Conservation (phyloP, 441 rosid genomes). For the Populus hybrid region DNA sequence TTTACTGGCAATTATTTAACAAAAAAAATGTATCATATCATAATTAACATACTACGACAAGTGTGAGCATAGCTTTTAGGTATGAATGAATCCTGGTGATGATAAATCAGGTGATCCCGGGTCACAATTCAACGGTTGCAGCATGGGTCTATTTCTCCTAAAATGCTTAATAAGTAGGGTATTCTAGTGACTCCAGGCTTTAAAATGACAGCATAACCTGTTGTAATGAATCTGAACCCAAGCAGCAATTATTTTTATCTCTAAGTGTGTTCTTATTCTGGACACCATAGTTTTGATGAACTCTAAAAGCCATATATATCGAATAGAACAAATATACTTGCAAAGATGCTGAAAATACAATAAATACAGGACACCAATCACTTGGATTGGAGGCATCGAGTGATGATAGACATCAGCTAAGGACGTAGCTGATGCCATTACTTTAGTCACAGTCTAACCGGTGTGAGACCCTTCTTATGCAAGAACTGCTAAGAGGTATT, state of each 20-base stretch:
- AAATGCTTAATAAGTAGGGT: background rate
- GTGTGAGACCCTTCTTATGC: background rate
- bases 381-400: background rate
- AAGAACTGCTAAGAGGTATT: background rate
- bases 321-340: background rate
- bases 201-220: too few species aligned
- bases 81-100: background rate
- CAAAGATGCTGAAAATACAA: background rate
- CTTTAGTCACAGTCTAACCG: background rate
- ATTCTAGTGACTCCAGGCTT: too few species aligned
- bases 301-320: background rate
- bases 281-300: background rate
- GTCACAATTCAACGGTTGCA: background rate
- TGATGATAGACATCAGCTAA: background rate
- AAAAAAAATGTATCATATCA: background rate
- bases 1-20: too few species aligned
- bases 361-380: background rate
- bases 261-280: background rate
- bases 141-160: background rate
- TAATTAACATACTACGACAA: too few species aligned
- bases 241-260: background rate
- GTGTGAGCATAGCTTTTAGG: background rate
- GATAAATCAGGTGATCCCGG: background rate
- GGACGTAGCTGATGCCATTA: background rate
- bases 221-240: too few species aligned